Conservation (phyloP, 495 filamentous ascomycete genomes). For the Penicillium antarcticum region DNA sequence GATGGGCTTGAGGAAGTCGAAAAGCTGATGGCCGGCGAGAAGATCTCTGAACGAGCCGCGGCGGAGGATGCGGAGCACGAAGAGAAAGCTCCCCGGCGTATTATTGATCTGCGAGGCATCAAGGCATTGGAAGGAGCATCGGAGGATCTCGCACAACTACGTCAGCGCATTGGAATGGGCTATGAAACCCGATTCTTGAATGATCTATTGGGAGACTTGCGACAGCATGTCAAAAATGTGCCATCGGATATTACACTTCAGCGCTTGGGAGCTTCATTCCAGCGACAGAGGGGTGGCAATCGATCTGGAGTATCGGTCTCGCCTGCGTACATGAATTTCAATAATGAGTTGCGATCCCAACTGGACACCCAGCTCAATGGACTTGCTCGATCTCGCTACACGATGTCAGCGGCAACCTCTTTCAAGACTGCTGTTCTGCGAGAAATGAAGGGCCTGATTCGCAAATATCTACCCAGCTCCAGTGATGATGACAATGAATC, state of each 20-base stretch:
- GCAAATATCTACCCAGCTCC: slow-evolving; percentile 80
- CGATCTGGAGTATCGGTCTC: slow-evolving; percentile 61
- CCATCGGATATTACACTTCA: slow-evolving; percentile 69
- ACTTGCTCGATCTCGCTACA: slow-evolving; percentile 72
- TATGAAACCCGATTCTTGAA: slow-evolving; percentile 82
- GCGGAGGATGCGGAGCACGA: slow-evolving; percentile 28
- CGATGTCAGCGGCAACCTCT: slow-evolving; percentile 72
- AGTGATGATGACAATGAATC: slow-evolving; percentile 93
- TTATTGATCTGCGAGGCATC: slow-evolving; percentile 71
- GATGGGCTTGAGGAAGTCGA: slow-evolving; percentile 74
- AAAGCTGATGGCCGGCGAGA: slow-evolving; percentile 69
- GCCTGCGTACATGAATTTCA: slow-evolving; percentile 71
- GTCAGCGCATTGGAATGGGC: slow-evolving; percentile 76
- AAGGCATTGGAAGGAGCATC: slow-evolving; percentile 78
- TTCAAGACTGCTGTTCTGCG: slow-evolving; percentile 85
- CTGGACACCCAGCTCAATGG: slow-evolving; percentile 69
- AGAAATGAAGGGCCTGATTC: slow-evolving; percentile 84
- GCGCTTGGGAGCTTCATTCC: slow-evolving; percentile 66
- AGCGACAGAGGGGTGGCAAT: slow-evolving; percentile 62
- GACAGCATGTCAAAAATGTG: slow-evolving; percentile 76
- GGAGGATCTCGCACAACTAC: slow-evolving; percentile 69
- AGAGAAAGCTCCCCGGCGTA: slow-evolving; percentile 17
- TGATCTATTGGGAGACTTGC: slow-evolving; percentile 73
- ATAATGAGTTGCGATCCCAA: slow-evolving; percentile 62
- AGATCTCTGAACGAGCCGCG: slow-evolving; percentile 22